Evolutionary conservation across 2,329 filamentous ascomycete species (phyloP).

Genomic region (Remersonia thermophila): DNA sequence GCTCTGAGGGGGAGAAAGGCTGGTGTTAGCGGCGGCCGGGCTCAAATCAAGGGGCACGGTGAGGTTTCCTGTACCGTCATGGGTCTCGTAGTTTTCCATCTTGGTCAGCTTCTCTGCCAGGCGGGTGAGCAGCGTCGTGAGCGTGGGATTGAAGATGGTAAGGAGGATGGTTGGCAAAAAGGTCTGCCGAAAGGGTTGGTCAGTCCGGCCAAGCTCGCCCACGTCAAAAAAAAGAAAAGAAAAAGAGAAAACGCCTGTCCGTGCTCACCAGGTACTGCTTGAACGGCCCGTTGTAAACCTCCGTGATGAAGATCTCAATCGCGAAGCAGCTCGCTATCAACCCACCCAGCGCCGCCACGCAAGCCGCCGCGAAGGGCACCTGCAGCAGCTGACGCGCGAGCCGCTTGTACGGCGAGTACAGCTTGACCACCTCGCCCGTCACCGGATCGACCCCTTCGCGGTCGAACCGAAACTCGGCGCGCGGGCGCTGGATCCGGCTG

Average conservation of each 20-base stretch:
- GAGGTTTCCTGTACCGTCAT: constrained; percentile 42
- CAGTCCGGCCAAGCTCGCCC: background rate
- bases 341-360: constrained; percentile 59
- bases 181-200: constrained; percentile 38
- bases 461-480: constrained; percentile 69
- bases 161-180: constrained; percentile 83
- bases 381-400: constrained; percentile 67
- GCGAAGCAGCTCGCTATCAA: constrained; percentile 80
- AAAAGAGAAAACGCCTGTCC: background rate
- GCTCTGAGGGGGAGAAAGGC: constrained; percentile 34
- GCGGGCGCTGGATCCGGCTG: constrained; percentile 64
- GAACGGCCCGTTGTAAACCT: constrained; percentile 81
- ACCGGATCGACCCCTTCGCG: constrained; percentile 64
- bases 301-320: constrained; percentile 90
- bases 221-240: background rate
- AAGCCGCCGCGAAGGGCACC: constrained; percentile 70
- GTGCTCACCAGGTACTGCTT: constrained; percentile 65
- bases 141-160: constrained; percentile 66
- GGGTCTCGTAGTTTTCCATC: constrained; percentile 85
- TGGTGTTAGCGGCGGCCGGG: background rate
- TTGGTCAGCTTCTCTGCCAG: constrained; percentile 68
- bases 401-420: constrained; percentile 66
- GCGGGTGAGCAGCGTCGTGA: constrained; percentile 61
- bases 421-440: constrained; percentile 64
- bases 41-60: no score